Base-by-base conservation (phyloP, 345 rosid species). In the Eucalyptus lansdowneana region DNA sequence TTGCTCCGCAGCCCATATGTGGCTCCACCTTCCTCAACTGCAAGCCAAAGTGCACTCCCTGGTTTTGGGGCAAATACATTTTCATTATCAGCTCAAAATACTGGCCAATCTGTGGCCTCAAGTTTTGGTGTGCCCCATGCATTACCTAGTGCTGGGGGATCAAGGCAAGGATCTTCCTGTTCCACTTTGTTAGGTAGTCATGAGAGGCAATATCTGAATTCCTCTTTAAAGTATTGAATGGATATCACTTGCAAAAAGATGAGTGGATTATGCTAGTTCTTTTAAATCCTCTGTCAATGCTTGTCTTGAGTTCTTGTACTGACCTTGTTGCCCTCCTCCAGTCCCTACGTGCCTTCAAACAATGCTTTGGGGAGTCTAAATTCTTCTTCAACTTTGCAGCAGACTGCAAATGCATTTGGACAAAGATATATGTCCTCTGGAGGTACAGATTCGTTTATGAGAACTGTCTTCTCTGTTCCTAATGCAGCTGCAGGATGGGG, bases 1-100 rank as follows among this genome's bases (percentile, higher is more conserved):
- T 93, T 97, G 92, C 94, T 96, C 40, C 95, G 80, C 62, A 91
- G 88, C 89, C 97, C 98, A 42, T 94, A 95, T 90, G 87, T 54
- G 72, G 93, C 93, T 80, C 90, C 95, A 13, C 76, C 65, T 31
- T 91, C 91, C 25, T 86, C 94, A 50, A 89, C 72, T 86, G 53
- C 80, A 72, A 69, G 88, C 53, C 69, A 53, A 86, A 87, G 92
- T 60, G 92, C 90, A 87, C 92, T 87, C 50, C 90, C 91, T 51
- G 91, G 93, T 88, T 90, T 92, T 34, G 90, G 89, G 67, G 89
- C 92, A 29, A 90, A 88, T 90, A 90, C 89, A 87, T 88, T 90
- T 87, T 89, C 96, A 65, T 90, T 92, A 11, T 45, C 91, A 69
- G 81, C 65, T 89, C 96, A 94, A 91, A 94, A 87, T 91, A 92